Evolutionary conservation across 2,329 filamentous ascomycete species (phyloP).

Genomic region (Arthrobotrys pseudoclavata): DNA sequence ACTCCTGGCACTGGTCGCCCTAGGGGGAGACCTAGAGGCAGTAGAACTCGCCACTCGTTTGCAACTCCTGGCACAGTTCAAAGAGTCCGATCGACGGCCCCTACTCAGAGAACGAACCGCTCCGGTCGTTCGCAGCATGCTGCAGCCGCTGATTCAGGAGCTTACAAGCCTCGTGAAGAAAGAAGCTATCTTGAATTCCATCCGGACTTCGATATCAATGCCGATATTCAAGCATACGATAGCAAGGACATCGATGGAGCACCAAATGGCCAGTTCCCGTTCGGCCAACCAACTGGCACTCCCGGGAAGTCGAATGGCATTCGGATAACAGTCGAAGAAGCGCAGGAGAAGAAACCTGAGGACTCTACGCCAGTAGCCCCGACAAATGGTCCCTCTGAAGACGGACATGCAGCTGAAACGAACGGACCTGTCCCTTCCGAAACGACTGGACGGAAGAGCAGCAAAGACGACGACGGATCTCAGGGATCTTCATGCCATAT

Average conservation of each 20-base stretch:
- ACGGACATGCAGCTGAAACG: constrained; percentile 26
- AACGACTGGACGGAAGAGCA: constrained; percentile 45
- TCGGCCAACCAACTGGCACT: constrained; percentile 18
- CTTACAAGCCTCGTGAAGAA: constrained; percentile 97
- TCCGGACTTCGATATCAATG: constrained; percentile 90
- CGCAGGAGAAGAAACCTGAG: constrained; percentile 66
- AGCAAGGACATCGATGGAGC: constrained; percentile 86
- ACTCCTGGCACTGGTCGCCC: constrained; percentile 57
- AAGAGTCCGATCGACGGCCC: constrained; percentile 38
- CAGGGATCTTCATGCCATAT: constrained; percentile 41
- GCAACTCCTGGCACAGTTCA: constrained; percentile 36
- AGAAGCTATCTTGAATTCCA: constrained; percentile 98
- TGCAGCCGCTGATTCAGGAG: constrained; percentile 77
- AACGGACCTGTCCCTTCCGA: constrained; percentile 46
- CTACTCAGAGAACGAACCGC: constrained; percentile 47
- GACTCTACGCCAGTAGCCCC: constrained; percentile 64
- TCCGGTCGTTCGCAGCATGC: constrained; percentile 46
- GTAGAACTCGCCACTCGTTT: constrained; percentile 53
- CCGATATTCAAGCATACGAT: constrained; percentile 80
- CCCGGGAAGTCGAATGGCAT: constrained; percentile 67
- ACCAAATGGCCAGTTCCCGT: constrained; percentile 47
- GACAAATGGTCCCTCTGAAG: constrained; percentile 20
- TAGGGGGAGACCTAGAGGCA: constrained; percentile 54
- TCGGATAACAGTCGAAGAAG: constrained; percentile 66
- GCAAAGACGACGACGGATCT: constrained; percentile 54